phyloP scores from a whole-genome alignment of 306 rosid genomes.

The Abrus pulchellus region DNA sequence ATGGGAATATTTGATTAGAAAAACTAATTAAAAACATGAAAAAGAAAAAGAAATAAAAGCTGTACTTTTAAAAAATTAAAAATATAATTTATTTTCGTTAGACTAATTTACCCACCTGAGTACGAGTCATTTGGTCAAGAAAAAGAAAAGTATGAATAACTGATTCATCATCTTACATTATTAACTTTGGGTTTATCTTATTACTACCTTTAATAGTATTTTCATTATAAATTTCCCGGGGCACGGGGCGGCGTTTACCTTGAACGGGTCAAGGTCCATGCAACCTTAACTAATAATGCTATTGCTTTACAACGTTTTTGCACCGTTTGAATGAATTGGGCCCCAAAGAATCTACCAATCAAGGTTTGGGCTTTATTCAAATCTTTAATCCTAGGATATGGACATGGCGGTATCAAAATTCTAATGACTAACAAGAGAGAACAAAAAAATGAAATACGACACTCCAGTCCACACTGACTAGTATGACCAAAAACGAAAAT shows the following conservation, averaged over 20 bases:
- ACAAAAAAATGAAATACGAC: background rate
- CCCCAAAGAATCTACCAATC: background rate
- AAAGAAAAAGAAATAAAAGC: too few relatives aligned
- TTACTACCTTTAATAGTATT: too few relatives aligned
- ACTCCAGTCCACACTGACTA: background rate
- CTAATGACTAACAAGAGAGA: background rate
- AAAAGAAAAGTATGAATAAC: background rate
- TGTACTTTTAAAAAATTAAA: too few relatives aligned
- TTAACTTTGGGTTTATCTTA: background rate
- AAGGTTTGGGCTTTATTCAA: conserved; percentile 30
- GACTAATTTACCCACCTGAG: background rate
- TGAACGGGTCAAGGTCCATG: background rate
- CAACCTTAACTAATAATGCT: too few relatives aligned
- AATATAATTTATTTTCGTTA: background rate
- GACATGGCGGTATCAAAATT: background rate
- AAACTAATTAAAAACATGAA: too few relatives aligned
- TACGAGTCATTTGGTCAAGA: background rate
- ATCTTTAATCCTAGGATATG: background rate
- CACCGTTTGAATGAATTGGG: background rate
- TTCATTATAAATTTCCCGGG: background rate
- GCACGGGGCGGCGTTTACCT: conserved; percentile 6
- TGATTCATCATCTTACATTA: background rate
- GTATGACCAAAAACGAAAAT: background rate
- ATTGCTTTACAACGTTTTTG: too few relatives aligned
- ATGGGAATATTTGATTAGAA: too few relatives aligned